Percentiles rank a stretch among this genome's conserved stretches.
Evolutionary conservation across 768 basidiomycete genomes (phyloP).

Genomic region (Tubosaeta brunneosetosa): DNA sequence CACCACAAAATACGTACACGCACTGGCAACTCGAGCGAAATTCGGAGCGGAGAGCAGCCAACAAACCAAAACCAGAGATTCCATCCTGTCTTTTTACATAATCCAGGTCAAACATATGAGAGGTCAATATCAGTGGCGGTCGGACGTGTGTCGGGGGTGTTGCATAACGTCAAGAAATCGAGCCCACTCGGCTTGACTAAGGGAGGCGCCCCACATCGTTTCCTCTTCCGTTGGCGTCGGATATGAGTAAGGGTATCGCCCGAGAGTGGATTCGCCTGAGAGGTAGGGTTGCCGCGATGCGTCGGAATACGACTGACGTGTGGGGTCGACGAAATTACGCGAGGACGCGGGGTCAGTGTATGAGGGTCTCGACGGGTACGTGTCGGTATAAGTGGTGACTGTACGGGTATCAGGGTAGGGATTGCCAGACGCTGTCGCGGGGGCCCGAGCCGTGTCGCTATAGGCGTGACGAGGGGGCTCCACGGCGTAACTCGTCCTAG

Average conservation of each 20-base stretch:
- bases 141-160: constrained; percentile 34
- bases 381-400: constrained; percentile 20
- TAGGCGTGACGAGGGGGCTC: constrained; percentile 23
- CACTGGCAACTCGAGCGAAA: constrained; percentile 15
- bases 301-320: constrained; percentile 22
- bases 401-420: constrained; percentile 28
- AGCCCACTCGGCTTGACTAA: constrained; percentile 73
- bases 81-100: constrained; percentile 28
- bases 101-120: constrained; percentile 10
- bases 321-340: constrained; percentile 20
- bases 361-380: constrained; percentile 22
- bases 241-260: constrained; percentile 34
- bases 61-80: constrained; percentile 21
- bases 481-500: constrained; percentile 18
- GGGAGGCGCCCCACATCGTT: constrained; percentile 71
- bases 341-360: constrained; percentile 24
- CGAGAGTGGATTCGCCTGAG: constrained; percentile 18
- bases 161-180: constrained; percentile 63
- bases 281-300: constrained; percentile 28
- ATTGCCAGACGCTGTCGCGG: constrained; percentile 18
- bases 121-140: constrained; percentile 22
- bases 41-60: constrained; percentile 4
- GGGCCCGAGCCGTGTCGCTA: constrained; percentile 16
- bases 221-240: constrained; percentile 50
- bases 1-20: constrained; percentile 24